Base-by-base conservation (phyloP, 2,329 filamentous ascomycete genomes). In the Aspergillus neoniger region DNA sequence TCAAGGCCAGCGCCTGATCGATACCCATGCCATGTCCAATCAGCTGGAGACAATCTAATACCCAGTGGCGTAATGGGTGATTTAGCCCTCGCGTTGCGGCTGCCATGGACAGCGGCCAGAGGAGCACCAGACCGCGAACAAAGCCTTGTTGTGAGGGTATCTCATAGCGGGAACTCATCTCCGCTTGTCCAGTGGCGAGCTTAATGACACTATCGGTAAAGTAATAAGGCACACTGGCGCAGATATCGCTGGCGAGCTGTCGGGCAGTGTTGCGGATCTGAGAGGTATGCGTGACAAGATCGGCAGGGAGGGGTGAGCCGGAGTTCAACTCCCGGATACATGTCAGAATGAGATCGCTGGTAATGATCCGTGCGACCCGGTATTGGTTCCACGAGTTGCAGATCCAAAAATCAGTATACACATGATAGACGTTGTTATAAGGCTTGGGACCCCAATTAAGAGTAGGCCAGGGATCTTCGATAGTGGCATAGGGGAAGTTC, bases 351-450 rank as follows among this genome's bases (percentile, higher is more conserved):
- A 79, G 76, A 62, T 86, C 80, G 67, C 80, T 82, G 15, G 81
- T 69, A 9, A 87, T 71, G 23, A 86, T 81, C n/a, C 84, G 81
- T 6, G 80, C 79, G 79, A 84, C 86, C 23, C 86, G 83, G 65
- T 83, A 86, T 64, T 87, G 82, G 61, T 84, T 85, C 83, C 83
- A 88, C 43, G 84, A 78, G 23, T 82, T 79, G 8, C 81, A 83
- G 17, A 80, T 74, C 78, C 81, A 85, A 57, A 85, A 80, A 62
- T 83, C 80, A 15, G 72, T 71, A 65, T 88, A 88, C 21, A 79
- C 70, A 68, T 88, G 85, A 66, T 85, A 87, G 57, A 79, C 76
- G 12, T 80, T 79, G 17, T 80, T 77, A 61, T 85, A 86, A 1
- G 67, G 67, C 5, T 57, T 39, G 15, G 73, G 60, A 5, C 70